Conservation (phyloP, 208 protist species). For the Paratrypanosoma confusum region DNA sequence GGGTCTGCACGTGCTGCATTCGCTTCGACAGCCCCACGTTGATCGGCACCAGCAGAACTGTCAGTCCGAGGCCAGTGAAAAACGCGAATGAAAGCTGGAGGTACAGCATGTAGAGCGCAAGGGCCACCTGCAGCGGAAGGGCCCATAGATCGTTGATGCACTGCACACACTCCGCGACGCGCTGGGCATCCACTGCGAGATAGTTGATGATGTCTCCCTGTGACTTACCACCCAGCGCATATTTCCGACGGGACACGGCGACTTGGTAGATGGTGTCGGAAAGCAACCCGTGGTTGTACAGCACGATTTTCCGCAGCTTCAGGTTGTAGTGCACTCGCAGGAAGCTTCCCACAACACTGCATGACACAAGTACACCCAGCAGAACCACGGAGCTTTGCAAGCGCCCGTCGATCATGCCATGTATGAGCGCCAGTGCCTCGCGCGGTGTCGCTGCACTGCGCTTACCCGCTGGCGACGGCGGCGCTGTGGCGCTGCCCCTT, state of each 20-base stretch:
- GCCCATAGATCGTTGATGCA: constrained; percentile 21
- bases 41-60: constrained; percentile 12
- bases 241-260: constrained; percentile 3
- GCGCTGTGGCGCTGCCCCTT: neutral
- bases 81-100: constrained; percentile 23
- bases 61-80: constrained; percentile 14
- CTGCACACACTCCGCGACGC: constrained; percentile 10
- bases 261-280: constrained; percentile 7
- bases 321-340: constrained; percentile 17
- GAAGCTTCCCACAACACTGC: constrained; percentile 9
- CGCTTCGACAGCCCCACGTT: constrained; percentile 16
- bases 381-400: neutral
- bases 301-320: constrained; percentile 8
- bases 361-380: constrained; percentile 9
- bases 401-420: too few relatives aligned
- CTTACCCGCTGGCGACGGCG: neutral
- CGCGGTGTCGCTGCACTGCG: neutral
- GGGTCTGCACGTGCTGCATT: constrained; percentile 9
- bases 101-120: constrained; percentile 19
- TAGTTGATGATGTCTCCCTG: constrained; percentile 20
- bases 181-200: constrained; percentile 15
- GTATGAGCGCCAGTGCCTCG: too few relatives aligned
- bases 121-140: constrained; percentile 12
- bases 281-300: constrained; percentile 15
- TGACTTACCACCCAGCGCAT: constrained; percentile 8